Evolutionary conservation across 2,329 filamentous ascomycete genomes (phyloP).

Genomic region (Akanthomyces dipterigenus): DNA sequence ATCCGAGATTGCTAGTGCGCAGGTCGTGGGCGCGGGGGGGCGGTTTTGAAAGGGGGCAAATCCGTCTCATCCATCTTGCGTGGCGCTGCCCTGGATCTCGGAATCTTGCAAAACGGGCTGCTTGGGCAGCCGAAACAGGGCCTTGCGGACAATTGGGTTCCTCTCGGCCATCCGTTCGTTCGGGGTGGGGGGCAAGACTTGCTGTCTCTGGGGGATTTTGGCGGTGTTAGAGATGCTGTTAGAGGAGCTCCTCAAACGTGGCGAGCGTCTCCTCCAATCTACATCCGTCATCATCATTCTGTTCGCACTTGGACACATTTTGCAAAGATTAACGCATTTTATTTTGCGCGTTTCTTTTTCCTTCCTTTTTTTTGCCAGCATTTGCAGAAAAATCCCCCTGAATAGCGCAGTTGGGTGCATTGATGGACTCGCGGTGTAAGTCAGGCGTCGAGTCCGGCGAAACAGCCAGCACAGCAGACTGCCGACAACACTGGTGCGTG

Average conservation of each 20-base stretch:
- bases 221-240: conserved; percentile 4
- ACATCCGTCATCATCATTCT: neutral
- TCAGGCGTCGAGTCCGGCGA: neutral
- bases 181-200: neutral
- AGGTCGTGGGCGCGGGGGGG: neutral
- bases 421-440: neutral
- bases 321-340: too few relatives aligned
- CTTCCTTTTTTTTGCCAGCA: too few relatives aligned
- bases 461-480: neutral
- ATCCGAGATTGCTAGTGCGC: neutral
- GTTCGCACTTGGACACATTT: neutral
- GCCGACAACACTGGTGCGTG: neutral
- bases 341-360: too few relatives aligned
- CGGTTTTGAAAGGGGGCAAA: too few relatives aligned
- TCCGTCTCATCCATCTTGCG: conserved; percentile 6
- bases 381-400: too few relatives aligned
- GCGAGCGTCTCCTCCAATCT: conserved; percentile 4
- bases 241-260: conserved; percentile 3
- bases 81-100: neutral
- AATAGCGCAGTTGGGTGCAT: neutral
- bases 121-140: conserved; percentile 1
- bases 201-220: too few relatives aligned
- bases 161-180: neutral
- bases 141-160: neutral
- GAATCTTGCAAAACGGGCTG: conserved; percentile 3